A percentile compares a stretch with the other conserved stretches of the same genome.
Evolutionary conservation across 179 eudicot genomes (phyloP).

Genomic region (Beta corolliflora): DNA sequence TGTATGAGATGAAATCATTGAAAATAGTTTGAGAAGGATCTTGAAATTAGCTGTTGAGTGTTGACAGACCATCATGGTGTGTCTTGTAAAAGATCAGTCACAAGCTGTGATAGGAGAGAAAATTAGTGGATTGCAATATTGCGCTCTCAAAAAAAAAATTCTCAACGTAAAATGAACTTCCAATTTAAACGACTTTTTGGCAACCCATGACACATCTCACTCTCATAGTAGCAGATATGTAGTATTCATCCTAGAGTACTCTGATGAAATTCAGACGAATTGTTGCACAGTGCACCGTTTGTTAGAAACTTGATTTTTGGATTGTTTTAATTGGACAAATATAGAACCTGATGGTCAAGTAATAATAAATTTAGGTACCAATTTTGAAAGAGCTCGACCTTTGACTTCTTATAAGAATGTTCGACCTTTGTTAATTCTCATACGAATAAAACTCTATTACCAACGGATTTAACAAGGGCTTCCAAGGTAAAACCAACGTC

Average conservation of each 20-base stretch:
- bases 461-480: neutral
- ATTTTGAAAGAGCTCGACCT: no score
- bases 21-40: conserved; percentile 62
- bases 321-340: no score
- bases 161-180: no score
- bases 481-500: neutral
- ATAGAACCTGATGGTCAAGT: no score
- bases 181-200: neutral
- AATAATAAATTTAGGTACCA: no score
- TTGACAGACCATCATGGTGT: conserved; percentile 57
- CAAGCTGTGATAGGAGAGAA: conserved; percentile 50
- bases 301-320: neutral
- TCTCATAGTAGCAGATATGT: no score
- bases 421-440: no score
- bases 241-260: neutral
- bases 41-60: conserved; percentile 50
- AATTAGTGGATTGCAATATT: neutral
- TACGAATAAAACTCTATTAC: neutral
- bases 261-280: neutral
- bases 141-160: neutral
- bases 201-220: neutral
- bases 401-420: no score
- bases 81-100: conserved; percentile 72
- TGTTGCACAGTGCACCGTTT: neutral
- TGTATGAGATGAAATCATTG: conserved; percentile 61